Conservation (phyloP, 116 monocot genomes). For the Trichopus zeylanicus region DNA sequence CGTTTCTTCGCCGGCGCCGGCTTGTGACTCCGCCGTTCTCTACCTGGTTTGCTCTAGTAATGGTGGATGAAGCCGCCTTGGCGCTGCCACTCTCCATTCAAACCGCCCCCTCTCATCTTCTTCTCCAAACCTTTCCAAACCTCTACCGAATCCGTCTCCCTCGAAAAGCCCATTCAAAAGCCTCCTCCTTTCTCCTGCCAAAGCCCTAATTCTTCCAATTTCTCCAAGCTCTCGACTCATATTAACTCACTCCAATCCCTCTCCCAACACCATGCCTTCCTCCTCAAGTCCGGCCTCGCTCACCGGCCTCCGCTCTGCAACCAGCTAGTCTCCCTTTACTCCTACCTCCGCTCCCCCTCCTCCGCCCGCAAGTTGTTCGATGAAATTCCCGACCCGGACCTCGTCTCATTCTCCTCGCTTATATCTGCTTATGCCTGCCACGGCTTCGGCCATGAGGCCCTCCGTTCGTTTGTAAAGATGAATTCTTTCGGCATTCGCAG, state of each 20-base stretch:
- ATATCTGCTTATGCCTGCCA: conserved; percentile 46
- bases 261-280: conserved; percentile 39
- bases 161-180: background rate
- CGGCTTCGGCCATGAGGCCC: conserved; percentile 25
- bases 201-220: background rate
- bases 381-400: conserved; percentile 52
- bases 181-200: background rate
- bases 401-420: conserved; percentile 50
- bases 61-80: background rate
- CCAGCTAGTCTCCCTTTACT: conserved; percentile 52
- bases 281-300: conserved; percentile 42
- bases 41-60: too few relatives aligned
- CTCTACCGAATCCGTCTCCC: background rate
- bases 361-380: conserved; percentile 58
- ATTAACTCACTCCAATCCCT: conserved; percentile 21
- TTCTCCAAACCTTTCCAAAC: conserved; percentile 4
- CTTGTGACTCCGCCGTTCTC: too few relatives aligned
- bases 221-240: conserved; percentile 14
- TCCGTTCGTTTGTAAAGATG: conserved; percentile 37
- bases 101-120: background rate
- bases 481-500: conserved; percentile 19
- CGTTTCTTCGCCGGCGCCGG: too few relatives aligned
- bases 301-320: conserved; percentile 12
- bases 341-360: conserved; percentile 14
- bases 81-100: background rate